A percentile compares a stretch with the other conserved stretches of the same genome.
These are phyloP conservation scores for Lasiosphaeria ovina DNA, from an alignment of 495 filamentous ascomycete genomes.

Conservation along the genomic window DNA sequence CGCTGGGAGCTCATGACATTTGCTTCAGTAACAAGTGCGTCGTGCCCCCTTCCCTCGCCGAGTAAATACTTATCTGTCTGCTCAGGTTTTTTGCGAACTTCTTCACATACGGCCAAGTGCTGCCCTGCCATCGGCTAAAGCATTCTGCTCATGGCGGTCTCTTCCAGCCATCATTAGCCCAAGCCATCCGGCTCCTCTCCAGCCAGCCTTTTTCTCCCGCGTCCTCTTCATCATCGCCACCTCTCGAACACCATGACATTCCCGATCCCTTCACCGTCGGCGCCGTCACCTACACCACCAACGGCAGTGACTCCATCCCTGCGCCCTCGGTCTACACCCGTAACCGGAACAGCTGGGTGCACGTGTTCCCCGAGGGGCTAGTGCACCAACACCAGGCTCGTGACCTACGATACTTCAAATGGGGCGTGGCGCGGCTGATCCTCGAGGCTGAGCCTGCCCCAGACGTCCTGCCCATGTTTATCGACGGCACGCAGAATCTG, in stretches of 20 bases:
- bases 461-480: constrained; percentile 88
- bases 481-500: constrained; percentile 78
- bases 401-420: constrained; percentile 94
- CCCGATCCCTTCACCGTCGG: constrained; percentile 59
- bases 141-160: constrained; percentile 74
- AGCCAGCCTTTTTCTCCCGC: constrained; percentile 48
- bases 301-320: constrained; percentile 53
- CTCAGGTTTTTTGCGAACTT: constrained; percentile 58
- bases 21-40: constrained; percentile 72
- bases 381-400: constrained; percentile 82
- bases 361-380: constrained; percentile 93
- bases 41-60: neutral
- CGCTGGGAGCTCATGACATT: constrained; percentile 87
- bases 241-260: constrained; percentile 30
- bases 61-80: neutral
- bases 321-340: constrained; percentile 53
- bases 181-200: constrained; percentile 81
- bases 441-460: constrained; percentile 81
- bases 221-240: constrained; percentile 23
- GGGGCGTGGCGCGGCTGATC: constrained; percentile 87
- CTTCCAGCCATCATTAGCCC: constrained; percentile 84
- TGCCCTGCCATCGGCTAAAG: constrained; percentile 78
- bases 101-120: constrained; percentile 82
- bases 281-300: constrained; percentile 64
- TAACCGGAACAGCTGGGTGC: constrained; percentile 74